Conservation (phyloP, 2,329 filamentous ascomycete genomes). For the Bipolaris oryzae region DNA sequence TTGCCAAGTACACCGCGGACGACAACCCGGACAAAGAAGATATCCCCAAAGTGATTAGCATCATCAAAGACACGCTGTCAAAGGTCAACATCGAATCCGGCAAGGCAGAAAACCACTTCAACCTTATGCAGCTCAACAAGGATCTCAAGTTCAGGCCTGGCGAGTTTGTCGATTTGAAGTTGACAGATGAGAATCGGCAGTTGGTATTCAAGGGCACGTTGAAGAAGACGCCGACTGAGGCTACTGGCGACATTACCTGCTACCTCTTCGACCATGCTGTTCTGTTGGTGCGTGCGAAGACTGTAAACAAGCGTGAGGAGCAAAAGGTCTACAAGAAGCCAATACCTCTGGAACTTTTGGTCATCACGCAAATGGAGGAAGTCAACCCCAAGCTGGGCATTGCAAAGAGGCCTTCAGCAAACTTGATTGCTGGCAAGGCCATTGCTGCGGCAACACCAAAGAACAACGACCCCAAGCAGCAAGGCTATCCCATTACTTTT, state of each 20-base stretch:
- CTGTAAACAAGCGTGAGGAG: constrained; percentile 90
- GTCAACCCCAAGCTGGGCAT: constrained; percentile 81
- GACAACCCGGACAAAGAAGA: constrained; percentile 89
- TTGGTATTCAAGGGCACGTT: constrained; percentile 92
- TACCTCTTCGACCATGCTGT: constrained; percentile 98
- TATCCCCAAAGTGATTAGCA: constrained; percentile 83
- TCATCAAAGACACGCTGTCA: constrained; percentile 85
- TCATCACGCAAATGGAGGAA: constrained; percentile 97
- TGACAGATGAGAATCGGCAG: constrained; percentile 91
- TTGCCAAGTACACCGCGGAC: constrained; percentile 88
- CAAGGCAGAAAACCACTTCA: constrained; percentile 97
- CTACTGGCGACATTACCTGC: constrained; percentile 80
- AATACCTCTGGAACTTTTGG: constrained; percentile 89
- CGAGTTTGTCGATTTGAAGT: constrained; percentile 89
- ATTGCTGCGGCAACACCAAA: constrained; percentile 55
- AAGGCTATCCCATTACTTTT: constrained; percentile 95
- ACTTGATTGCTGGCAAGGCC: constrained; percentile 61
- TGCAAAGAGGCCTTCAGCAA: constrained; percentile 85
- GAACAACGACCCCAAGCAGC: constrained; percentile 57
- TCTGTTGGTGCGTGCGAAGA: constrained; percentile 87
- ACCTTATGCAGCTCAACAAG: constrained; percentile 87
- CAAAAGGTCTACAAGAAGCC: constrained; percentile 94
- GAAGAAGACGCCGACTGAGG: constrained; percentile 90
- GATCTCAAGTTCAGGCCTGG: constrained; percentile 89
- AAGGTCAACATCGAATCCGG: constrained; percentile 94